phyloP scores from a whole-genome alignment of 2,329 filamentous ascomycete genomes.

The Apiospora pterosperma region DNA sequence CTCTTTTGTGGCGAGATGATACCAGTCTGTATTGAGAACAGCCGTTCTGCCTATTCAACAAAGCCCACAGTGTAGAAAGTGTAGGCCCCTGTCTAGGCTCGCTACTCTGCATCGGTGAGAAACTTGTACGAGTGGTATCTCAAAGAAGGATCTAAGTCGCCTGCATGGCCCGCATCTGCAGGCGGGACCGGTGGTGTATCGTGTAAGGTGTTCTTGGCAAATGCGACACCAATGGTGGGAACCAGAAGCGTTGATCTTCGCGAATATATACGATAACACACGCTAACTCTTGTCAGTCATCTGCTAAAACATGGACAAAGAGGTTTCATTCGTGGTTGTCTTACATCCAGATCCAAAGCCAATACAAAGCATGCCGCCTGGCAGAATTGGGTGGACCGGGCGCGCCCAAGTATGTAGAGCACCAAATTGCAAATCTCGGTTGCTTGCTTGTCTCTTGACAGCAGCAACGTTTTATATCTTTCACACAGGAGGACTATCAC shows the following conservation, averaged over 20 bases:
- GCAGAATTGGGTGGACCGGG: background rate
- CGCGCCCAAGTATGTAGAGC: background rate
- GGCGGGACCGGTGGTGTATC: background rate
- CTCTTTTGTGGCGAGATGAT: background rate
- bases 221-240: background rate
- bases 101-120: background rate
- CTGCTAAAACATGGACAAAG: background rate
- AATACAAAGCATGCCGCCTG: background rate
- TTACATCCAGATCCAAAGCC: background rate
- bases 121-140: background rate
- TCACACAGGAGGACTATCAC: background rate
- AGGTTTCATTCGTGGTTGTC: background rate
- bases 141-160: background rate
- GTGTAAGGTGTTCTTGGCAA: background rate
- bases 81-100: too few relatives aligned
- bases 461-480: too few relatives aligned
- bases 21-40: background rate
- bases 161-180: background rate
- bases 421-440: background rate
- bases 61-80: background rate
- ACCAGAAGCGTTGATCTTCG: background rate
- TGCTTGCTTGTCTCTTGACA: background rate
- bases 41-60: background rate
- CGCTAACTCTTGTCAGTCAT: background rate
- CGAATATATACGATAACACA: background rate